Base-by-base conservation (phyloP, 2,329 filamentous ascomycete species). In the Fusarium chaquense region DNA sequence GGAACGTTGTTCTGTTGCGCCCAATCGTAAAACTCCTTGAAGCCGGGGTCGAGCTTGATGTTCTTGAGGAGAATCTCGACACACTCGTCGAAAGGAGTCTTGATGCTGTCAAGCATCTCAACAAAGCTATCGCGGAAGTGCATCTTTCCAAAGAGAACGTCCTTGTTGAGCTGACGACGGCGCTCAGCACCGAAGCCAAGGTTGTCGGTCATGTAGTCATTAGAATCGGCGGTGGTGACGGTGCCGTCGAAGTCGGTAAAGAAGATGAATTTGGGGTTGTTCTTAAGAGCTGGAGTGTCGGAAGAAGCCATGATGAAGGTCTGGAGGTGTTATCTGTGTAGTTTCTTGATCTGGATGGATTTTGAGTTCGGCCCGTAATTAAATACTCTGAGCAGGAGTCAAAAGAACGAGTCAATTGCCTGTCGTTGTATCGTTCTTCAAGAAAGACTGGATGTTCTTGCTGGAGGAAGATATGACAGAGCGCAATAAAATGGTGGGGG, bases 161-260 rank as follows among this genome's bases (percentile, higher is more conserved):
- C 92, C 69, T 87, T 81, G 82, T 97, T 97, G 70, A 89, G 88
- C 77, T 90, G 81, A 59, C 86, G 86, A 69, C 96, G 93, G 72
- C 89, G 87, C 67, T 87, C 89, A 30, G 81, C 77, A 52, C 96
- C 96, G 78, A 91, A 97, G 67, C 96, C 96, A 65, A 98, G 87
- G 81, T 93, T 96, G 83, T 98, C 96, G 61, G 94, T 98, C 89
- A 95, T 84, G 80, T 81, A 87, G 81, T 89, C 87, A 78, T 90
- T 91, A 78, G 84, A 87, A 81, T 90, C 89, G 75, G 87, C 83
- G 58, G 85, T 86, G 50, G 95, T 98, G 78, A 98, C 95, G 56
- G 94, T 98, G 76, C 96, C 96, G 81, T 99, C 96, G 78, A 98
- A 98, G 83, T 99, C 96, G 73, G 94, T 97, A 85, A 98, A 98